Evolutionary conservation across 2,329 filamentous ascomycete genomes (phyloP), one percentile per base, ranked within the genome.

Genomic region (Byssochlamys sp.): DNA sequence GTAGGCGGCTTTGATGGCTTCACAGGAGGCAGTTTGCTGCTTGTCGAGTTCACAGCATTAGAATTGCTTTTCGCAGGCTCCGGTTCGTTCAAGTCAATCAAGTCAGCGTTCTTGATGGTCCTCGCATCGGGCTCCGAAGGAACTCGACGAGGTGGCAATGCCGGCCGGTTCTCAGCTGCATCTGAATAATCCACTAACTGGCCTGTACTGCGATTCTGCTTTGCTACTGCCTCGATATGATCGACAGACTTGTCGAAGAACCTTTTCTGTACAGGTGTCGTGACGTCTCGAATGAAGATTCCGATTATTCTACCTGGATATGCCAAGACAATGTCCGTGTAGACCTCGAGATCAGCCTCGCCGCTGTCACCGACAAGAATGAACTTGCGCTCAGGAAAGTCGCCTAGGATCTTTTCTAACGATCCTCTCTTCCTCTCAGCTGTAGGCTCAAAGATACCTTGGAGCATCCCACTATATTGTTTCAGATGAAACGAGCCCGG

Each of bases 401-500:
- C 95, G 56, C 81, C 80, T 67, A 97, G 80, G 27, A 99, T 88
- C 65, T 86, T 86, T 61, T 95, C 90, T 1, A 99, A 78, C 0
- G 90, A 91, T 0, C 87, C 85, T 71, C 91, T 92, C 77, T 99
- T 99, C 58, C 92, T 81, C 73, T 99, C 95, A 0, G 92, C 91
- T 0, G 96, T 94, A 9, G 94, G 94, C 72, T 99, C 94, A 65
- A 99, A 97, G 48, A 99, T 96, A 0, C 95, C 94, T 73, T 97
- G 92, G 12, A 99, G 79, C 90, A 97, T 96, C 53, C 95, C 94
- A 60, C 85, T 90, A 73, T 99, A 99, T 63, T 95, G 90, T 72
- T 99, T 99, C 63, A 99, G 73, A 69, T 99, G 95, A 63, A 97
- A 89, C 0, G 92, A 96, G 0, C 94, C 95, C 0, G 83, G 83